Conservation (phyloP, 2,329 filamentous ascomycete genomes). For the Hypoxylon sp. region DNA sequence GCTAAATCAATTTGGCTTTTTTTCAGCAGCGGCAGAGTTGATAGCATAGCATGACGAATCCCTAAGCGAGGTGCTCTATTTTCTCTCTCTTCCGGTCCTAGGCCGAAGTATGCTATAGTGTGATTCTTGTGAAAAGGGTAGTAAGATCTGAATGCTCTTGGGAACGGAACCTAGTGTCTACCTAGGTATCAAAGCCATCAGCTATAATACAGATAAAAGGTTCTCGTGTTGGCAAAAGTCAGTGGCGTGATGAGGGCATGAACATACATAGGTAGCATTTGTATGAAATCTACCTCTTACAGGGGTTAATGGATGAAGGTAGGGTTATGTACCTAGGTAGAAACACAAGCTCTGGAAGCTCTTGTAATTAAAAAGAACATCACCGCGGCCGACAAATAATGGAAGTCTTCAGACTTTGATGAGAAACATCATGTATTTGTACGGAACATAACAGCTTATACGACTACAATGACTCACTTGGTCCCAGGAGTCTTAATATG, state of each 20-base stretch:
- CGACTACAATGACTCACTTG: neutral
- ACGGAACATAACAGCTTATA: neutral
- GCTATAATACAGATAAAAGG: neutral
- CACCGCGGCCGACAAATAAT: neutral
- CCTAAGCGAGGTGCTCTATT: constrained; percentile 17
- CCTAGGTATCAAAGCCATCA: neutral
- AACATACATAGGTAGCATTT: neutral
- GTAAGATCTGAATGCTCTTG: neutral
- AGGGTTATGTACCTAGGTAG: too few relatives aligned
- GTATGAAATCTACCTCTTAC: neutral
- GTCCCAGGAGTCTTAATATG: neutral
- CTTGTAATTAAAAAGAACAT: neutral
- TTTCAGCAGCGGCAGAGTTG: neutral
- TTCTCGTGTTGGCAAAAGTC: neutral
- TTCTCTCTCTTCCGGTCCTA: constrained; percentile 12
- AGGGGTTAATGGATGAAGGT: neutral
- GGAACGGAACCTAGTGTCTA: neutral
- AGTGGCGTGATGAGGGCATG: neutral
- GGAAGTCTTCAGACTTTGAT: too few relatives aligned
- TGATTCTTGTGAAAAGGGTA: neutral
- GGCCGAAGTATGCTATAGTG: neutral
- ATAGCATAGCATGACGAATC: constrained; percentile 26
- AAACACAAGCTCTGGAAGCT: neutral
- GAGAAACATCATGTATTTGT: neutral
- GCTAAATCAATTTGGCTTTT: constrained; percentile 16